A percentile compares a stretch with the other conserved stretches of the same genome.
Evolutionary conservation across 164 flowering plant genomes (phyloP).

Genomic region (Amborella trichopoda): DNA sequence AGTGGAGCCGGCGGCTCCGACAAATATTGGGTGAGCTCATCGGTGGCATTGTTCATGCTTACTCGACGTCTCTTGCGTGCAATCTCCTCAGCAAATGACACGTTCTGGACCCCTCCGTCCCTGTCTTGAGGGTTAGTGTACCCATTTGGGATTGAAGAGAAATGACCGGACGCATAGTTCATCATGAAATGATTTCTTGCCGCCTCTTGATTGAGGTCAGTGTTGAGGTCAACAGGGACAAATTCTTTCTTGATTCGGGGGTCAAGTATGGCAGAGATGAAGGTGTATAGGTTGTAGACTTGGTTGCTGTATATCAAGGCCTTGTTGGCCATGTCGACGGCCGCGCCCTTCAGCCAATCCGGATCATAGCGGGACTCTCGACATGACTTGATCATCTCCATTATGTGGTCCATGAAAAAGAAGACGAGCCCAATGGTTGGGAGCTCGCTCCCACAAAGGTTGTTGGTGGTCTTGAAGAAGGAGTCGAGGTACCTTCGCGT

Average conservation of each 20-base stretch:
- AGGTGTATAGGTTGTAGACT: slow-evolving; percentile 60
- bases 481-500: slow-evolving; percentile 66
- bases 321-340: slow-evolving; percentile 73
- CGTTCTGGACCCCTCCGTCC: slow-evolving; percentile 34
- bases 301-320: slow-evolving; percentile 49
- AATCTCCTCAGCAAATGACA: slow-evolving; percentile 92
- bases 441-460: slow-evolving; percentile 65
- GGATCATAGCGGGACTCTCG: slow-evolving; percentile 59
- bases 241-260: slow-evolving; percentile 85
- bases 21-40: slow-evolving; percentile 80
- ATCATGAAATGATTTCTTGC: slow-evolving; percentile 70
- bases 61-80: slow-evolving; percentile 80
- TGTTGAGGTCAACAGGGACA: slow-evolving; percentile 65
- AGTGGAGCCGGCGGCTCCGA: slow-evolving; percentile 80
- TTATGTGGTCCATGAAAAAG: slow-evolving; percentile 93
- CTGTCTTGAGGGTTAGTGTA: slow-evolving; percentile 38
- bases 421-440: slow-evolving; percentile 75
- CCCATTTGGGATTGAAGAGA: slow-evolving; percentile 37
- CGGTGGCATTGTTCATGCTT: slow-evolving; percentile 52
- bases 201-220: slow-evolving; percentile 54
- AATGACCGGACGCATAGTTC: slow-evolving; percentile 54
- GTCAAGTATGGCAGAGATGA: slow-evolving; percentile 92
- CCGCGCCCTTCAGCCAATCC: slow-evolving; percentile 72
- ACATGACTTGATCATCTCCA: slow-evolving; percentile 56
- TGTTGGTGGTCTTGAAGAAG: slow-evolving; percentile 72